These are phyloP conservation scores for Monilinia vaccinii-corymbosi DNA, from an alignment of 2,329 filamentous ascomycete genomes.

Conservation along the genomic window DNA sequence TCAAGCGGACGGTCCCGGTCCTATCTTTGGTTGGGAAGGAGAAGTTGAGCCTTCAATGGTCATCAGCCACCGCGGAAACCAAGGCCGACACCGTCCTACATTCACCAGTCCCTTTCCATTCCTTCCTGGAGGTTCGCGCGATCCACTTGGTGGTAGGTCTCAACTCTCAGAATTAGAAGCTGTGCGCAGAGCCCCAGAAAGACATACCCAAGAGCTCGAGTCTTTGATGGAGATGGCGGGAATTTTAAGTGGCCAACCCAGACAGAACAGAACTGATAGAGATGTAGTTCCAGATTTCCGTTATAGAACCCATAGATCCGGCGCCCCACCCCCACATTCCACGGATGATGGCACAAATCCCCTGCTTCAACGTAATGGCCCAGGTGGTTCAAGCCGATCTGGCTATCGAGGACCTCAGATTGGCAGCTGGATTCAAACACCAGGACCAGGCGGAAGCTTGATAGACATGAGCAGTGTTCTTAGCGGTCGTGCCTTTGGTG, in stretches of 20 bases:
- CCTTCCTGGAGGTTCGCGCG: slow-evolving; percentile 47
- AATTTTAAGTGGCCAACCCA: neutral
- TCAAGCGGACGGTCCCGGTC: slow-evolving; percentile 20
- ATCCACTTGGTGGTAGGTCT: slow-evolving; percentile 42
- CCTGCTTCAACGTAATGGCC: slow-evolving; percentile 57
- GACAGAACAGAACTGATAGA: slow-evolving; percentile 26
- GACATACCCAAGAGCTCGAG: neutral
- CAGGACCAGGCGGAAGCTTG: slow-evolving; percentile 30
- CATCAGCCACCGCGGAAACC: slow-evolving; percentile 31
- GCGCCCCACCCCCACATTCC: slow-evolving; percentile 39
- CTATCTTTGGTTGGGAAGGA: slow-evolving; percentile 48
- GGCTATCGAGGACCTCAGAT: slow-evolving; percentile 38
- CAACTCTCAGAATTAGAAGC: slow-evolving; percentile 10
- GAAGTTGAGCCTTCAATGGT: slow-evolving; percentile 41
- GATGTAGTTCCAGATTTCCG: slow-evolving; percentile 29
- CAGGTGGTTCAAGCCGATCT: slow-evolving; percentile 35
- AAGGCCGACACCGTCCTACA: slow-evolving; percentile 45
- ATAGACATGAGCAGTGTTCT: slow-evolving; percentile 26
- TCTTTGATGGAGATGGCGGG: neutral
- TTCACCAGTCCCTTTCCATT: slow-evolving; percentile 55
- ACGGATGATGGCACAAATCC: slow-evolving; percentile 81
- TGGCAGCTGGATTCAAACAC: slow-evolving; percentile 43
- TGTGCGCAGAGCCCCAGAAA: neutral
- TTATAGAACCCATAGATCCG: slow-evolving; percentile 44
- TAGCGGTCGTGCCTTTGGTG: slow-evolving; percentile 26